Base-by-base conservation (phyloP, 257 asterid genomes). In the Solanum rostratum region DNA sequence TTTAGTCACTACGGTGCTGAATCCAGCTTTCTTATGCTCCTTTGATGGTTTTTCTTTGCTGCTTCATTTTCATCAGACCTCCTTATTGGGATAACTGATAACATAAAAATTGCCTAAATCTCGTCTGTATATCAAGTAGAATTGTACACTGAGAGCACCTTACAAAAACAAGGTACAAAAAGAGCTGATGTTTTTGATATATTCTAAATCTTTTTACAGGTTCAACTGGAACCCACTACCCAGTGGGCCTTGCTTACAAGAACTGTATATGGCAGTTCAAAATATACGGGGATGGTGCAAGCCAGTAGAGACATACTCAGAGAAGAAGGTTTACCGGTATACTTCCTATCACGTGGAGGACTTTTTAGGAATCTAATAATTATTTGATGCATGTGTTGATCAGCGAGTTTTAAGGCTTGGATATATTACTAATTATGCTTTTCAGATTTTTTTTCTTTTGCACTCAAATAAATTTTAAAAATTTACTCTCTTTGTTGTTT, bases 311-410 rank as follows among this genome's bases (percentile, higher is more conserved):
- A 93, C 93, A 96, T 94, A 80, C 89, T 96, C 69, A 90, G 98
- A 90, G 99, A 96, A 90, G 99, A 96, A 91, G 98, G 99, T 84
- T 92, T 92, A 29, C 90, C 86, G 98, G 99, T 96, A 90, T 69
- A 30, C 7, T 24, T 49, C 45, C 82, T 49, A 46, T 4, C 62
- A 76, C 49, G 50, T 27, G 24, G 60, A 29, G 43, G 5, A 49
- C 43, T 49, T 49, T 68, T 1, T 46, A 15, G 62, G 43, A 9
- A 14, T 49, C 62, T 76, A 2, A 45, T 45, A 7, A 7, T 45
- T 73, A 3, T 73, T 45, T 73, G 59, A 73, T 45, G 41, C 81
- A 45, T 22, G 81, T 45, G 30, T 7, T 27, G 18, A 16, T 73
- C 57, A 24, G 1, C 11, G 52, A 19, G 20, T 71, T 43, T 43